These are phyloP conservation scores for Solanum rostratum DNA, from an alignment of 257 asterid genomes.

Conservation along the genomic window DNA sequence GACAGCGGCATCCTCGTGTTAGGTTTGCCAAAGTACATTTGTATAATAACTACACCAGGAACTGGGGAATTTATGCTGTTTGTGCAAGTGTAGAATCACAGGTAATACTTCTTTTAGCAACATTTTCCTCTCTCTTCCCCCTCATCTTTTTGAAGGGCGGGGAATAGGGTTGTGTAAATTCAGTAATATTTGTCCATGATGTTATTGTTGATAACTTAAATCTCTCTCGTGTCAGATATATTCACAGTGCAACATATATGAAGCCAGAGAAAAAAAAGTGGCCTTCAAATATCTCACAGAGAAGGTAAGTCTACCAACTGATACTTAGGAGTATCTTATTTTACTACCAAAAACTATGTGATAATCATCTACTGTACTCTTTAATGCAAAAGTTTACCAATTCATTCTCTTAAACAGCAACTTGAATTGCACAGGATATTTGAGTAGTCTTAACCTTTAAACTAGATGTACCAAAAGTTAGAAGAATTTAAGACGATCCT, in stretches of 20 bases:
- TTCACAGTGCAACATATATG: conserved; percentile 85
- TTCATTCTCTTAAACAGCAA: neutral
- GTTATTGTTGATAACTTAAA: neutral
- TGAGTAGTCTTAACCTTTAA: neutral
- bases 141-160: neutral
- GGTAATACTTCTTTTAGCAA: conserved; percentile 22
- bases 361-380: neutral
- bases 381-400: neutral
- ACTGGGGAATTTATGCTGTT: conserved; percentile 83
- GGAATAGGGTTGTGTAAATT: no score
- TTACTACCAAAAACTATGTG: neutral
- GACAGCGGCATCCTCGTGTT: conserved; percentile 94
- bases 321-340: neutral
- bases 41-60: conserved; percentile 65
- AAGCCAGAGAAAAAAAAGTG: conserved; percentile 74
- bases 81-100: conserved; percentile 94
- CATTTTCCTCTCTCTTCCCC: neutral
- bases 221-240: conserved; percentile 34
- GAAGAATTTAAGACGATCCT: neutral
- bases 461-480: neutral
- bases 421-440: neutral
- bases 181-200: neutral
- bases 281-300: conserved; percentile 71
- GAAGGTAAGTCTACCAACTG: conserved; percentile 34
- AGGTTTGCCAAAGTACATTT: conserved; percentile 80